A percentile compares a stretch with the other conserved stretches of the same genome.
Conservation (phyloP, 1,284 basidiomycete genomes). For the Puccinia sorghi region DNA sequence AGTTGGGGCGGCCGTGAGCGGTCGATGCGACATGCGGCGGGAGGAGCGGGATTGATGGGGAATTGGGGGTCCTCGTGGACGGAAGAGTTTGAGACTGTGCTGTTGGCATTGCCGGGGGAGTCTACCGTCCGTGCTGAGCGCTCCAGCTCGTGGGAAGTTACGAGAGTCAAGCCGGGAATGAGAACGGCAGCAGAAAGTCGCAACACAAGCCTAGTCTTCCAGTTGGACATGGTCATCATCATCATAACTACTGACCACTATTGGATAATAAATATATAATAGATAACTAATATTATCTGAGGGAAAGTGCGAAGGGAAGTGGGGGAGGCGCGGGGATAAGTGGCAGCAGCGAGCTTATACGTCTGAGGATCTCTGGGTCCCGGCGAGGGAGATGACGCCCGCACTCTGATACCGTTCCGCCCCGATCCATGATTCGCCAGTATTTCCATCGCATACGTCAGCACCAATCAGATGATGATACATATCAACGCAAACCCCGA, state of each 20-base stretch:
- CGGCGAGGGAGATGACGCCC: not conserved
- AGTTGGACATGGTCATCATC: not conserved
- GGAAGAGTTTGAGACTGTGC: not conserved
- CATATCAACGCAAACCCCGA: not conserved
- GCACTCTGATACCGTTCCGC: constrained; percentile 4
- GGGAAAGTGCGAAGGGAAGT: not conserved
- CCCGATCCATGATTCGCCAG: not conserved
- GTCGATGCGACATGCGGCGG: constrained; percentile 18
- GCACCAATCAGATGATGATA: not conserved
- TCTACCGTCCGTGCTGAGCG: not conserved
- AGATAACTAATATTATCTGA: not conserved
- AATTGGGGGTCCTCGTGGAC: not conserved
- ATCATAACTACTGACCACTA: no score
- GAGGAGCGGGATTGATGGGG: not conserved
- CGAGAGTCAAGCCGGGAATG: not conserved
- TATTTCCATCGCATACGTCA: not conserved
- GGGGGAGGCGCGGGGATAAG: no score
- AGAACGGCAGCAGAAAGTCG: not conserved
- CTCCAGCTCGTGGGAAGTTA: constrained; percentile 4
- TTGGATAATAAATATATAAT: no score
- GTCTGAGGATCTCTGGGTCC: not conserved
- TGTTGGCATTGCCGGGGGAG: not conserved
- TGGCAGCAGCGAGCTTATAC: not conserved
- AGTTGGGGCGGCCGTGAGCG: constrained; percentile 44
- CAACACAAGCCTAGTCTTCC: not conserved